Conservation (phyloP, 192 early-diverging fungal species). For the Coemansia sp. region DNA sequence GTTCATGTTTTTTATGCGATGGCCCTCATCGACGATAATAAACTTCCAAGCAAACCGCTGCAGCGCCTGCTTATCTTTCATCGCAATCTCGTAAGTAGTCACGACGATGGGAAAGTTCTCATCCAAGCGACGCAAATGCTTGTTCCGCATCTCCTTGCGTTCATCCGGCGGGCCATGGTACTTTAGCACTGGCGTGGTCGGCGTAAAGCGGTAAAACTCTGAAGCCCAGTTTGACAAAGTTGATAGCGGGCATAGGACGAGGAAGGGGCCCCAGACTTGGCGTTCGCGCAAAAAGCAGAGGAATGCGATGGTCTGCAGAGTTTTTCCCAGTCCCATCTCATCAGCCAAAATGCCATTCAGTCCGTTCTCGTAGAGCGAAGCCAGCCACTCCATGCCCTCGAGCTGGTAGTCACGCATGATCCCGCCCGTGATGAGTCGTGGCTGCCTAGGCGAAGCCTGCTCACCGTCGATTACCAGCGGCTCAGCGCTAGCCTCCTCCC, state of each 20-base stretch:
- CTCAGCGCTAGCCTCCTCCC: background rate
- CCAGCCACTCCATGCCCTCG: conserved; percentile 94
- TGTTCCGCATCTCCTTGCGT: conserved; percentile 65
- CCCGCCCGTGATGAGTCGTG: conserved; percentile 77
- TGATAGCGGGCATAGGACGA: conserved; percentile 86
- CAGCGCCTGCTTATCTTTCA: conserved; percentile 77
- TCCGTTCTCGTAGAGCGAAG: conserved; percentile 92
- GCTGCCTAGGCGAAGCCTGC: conserved; percentile 68
- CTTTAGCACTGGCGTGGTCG: conserved; percentile 70
- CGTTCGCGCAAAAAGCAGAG: conserved; percentile 77
- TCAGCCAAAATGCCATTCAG: conserved; percentile 95
- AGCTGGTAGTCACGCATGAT: conserved; percentile 91
- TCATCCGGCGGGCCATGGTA: conserved; percentile 83
- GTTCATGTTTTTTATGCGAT: conserved; percentile 95
- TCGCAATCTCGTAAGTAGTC: conserved; percentile 88
- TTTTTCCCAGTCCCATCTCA: conserved; percentile 95
- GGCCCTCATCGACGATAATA: conserved; percentile 94
- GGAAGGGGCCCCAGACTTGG: conserved; percentile 80
- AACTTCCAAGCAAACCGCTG: conserved; percentile 78
- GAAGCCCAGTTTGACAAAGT: conserved; percentile 91
- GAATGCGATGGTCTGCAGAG: conserved; percentile 92
- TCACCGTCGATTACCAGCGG: conserved; percentile 34
- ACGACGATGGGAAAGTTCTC: conserved; percentile 78
- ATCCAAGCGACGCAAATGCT: conserved; percentile 62
- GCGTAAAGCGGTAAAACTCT: conserved; percentile 87